phyloP scores from a whole-genome alignment of 192 early-diverging fungal species.

The Kickxella alabastrina region DNA sequence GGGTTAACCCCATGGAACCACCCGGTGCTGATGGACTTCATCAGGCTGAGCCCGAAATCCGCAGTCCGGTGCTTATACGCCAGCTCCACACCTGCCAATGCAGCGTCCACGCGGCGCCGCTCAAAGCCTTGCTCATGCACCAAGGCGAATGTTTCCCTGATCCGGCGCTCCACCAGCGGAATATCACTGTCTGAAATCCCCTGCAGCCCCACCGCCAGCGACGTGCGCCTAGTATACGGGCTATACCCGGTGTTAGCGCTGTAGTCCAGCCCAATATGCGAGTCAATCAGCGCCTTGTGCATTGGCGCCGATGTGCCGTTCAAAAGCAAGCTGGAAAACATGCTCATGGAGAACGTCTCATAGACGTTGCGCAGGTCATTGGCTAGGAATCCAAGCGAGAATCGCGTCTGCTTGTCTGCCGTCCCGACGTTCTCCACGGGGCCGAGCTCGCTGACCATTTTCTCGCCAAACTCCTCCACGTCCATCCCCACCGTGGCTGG shows the following conservation, averaged over 20 bases:
- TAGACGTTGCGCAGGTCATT: conserved; percentile 77
- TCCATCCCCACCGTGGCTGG: conserved; percentile 54
- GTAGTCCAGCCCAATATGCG: conserved; percentile 86
- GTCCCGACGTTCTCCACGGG: conserved; percentile 40
- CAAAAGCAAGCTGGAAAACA: conserved; percentile 77
- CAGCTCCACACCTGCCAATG: conserved; percentile 85
- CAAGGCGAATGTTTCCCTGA: conserved; percentile 64
- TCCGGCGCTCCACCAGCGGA: conserved; percentile 58
- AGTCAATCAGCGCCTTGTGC: conserved; percentile 90
- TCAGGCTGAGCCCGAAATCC: conserved; percentile 80
- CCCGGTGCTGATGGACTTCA: conserved; percentile 69
- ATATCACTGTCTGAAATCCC: conserved; percentile 72
- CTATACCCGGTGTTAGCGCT: conserved; percentile 89
- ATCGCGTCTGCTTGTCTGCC: conserved; percentile 73
- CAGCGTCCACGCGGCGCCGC: conserved; percentile 70
- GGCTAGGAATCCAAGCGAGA: conserved; percentile 68
- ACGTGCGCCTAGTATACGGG: conserved; percentile 53
- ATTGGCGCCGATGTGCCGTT: conserved; percentile 88
- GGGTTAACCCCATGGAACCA: conserved; percentile 91
- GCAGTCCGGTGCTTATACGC: conserved; percentile 85
- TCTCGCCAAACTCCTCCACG: conserved; percentile 48
- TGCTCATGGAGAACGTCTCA: conserved; percentile 76
- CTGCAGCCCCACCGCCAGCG: conserved; percentile 82
- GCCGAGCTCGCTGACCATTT: conserved; percentile 43
- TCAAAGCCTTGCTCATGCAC: conserved; percentile 75